Evolutionary conservation across 805 yeast species (phyloP), one percentile per base, ranked within the genome.

Genomic region (Kurtzmaniella cleridarum): DNA sequence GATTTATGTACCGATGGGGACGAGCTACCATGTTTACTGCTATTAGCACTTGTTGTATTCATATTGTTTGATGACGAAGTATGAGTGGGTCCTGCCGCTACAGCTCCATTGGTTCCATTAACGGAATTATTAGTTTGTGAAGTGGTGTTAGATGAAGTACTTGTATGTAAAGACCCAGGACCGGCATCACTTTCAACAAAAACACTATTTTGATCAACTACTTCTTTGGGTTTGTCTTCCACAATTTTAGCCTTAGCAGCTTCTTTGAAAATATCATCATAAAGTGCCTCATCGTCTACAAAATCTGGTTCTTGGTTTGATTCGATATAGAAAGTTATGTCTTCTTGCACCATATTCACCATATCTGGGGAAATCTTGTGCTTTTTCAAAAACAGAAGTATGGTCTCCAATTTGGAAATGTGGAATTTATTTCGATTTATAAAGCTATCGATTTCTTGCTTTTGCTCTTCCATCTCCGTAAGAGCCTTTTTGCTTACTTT

Each of bases 261-360:
- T 40, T 55, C 57, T 38, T 51, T 59, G 36, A 62, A 50, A n/a
- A 69, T 54, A 39, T 69, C 73, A 39, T 69, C 74, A 44, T 67
- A 69, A 29, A 68, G 51, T 8, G 66, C 53, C 9, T 62, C 65
- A 42, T 67, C 73, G 42, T 57, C 60, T 5, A 57, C 46, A 35
- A 60, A 60, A 34, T 58, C 67, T 10, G 67, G 64, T 27, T 67
- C 72, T 30, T 62, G 68, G 38, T 59, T 61, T 2, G 64, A 55
- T 35, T 62, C 64, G 27, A 67, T 53, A 40, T 60, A 66, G 39
- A 59, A 60, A 26, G 45, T 62, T 38, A 69, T 52, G 47, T 69
- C 73, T 13, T 66, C 72, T 41, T 64, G 60, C 28, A 69, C 63
- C 27, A 60, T 53, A 52, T 54, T 53, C 11, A 63, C 51, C 34